Base-by-base conservation (phyloP, 1,284 basidiomycete species). In the Cryptococcus sp. region DNA sequence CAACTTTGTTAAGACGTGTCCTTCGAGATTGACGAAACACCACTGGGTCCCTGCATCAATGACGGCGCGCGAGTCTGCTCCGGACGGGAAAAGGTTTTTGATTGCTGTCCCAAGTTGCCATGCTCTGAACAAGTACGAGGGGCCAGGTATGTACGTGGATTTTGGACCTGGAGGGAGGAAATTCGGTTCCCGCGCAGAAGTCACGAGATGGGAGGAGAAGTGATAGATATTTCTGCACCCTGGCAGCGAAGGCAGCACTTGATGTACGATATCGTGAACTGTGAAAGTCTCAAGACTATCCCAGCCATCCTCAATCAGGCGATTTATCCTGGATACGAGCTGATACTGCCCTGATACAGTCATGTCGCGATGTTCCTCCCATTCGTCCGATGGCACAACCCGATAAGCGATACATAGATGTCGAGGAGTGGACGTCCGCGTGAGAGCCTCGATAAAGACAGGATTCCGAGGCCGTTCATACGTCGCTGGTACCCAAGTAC, bases 141-240 rank as follows among this genome's bases (percentile, higher is more conserved):
- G 64, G 17, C 72, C 72, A 0, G 67, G 65, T 2, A 70, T 51
- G 15, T 61, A 60, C 1, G 61, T 61, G 7, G 63, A 54, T 16
- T 52, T 41, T 1, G n/a, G n/a, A 2, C 63, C 61, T 3, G 52
- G 49, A 1, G 58, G 61, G 47, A 65, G n/a, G 52, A 65, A 56
- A 13, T 20, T 29, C 37, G 37, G 46, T 19, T 22, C 48, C 78
- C 62, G 74, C 75, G 65, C 76, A 26, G 79, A 79, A 52, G 73
- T 75, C 22, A 76, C 78, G 8, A 63, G 71, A 54, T 69, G 69
- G 1, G 70, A 64, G 3, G 65, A 62, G 54, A 74, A 74, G 52
- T 70, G 58, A 55, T 72, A 74, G 15, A 57, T 45, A 54, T 74
- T 74, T 19, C 25, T 20, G 20, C 59, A 59, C 11, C 50, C 57